These are phyloP conservation scores for Xylariaceae sp. DNA, from an alignment of 2,329 filamentous ascomycete species.

Conservation along the genomic window DNA sequence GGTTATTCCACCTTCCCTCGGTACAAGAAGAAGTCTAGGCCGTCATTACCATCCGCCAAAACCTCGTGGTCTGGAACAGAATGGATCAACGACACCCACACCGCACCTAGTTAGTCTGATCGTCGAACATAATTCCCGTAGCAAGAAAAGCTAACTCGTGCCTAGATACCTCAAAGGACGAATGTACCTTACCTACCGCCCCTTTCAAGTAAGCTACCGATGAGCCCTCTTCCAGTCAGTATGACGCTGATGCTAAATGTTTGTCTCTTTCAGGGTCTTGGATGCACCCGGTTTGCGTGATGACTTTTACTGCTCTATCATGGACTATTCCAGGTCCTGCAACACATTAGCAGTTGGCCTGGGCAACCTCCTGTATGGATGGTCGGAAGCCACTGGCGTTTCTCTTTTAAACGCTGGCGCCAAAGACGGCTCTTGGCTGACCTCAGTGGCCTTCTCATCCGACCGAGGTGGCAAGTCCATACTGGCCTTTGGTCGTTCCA, in stretches of 20 bases:
- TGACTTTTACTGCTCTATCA: constrained; percentile 89
- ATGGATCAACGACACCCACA: constrained; percentile 33
- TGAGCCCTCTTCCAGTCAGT: constrained; percentile 10
- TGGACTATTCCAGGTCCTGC: constrained; percentile 74
- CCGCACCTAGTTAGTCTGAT: constrained; percentile 18
- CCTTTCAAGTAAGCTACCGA: constrained; percentile 65
- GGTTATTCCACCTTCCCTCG: constrained; percentile 28
- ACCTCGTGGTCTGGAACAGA: constrained; percentile 40
- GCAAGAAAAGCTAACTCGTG: constrained; percentile 9
- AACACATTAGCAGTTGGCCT: constrained; percentile 80
- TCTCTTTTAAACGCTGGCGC: constrained; percentile 44
- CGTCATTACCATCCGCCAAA: constrained; percentile 28
- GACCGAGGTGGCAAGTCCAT: constrained; percentile 68
- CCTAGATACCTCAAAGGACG: constrained; percentile 24
- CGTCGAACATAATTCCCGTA: not conserved
- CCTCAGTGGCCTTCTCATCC: constrained; percentile 87
- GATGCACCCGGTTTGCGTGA: constrained; percentile 86
- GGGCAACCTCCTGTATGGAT: constrained; percentile 73
- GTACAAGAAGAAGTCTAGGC: constrained; percentile 27
- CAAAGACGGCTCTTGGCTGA: constrained; percentile 58
- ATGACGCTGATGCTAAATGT: not conserved
- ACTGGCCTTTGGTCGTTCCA: constrained; percentile 75
- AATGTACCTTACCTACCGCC: constrained; percentile 56
- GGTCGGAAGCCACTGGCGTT: constrained; percentile 73
- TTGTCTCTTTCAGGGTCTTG: constrained; percentile 54